Evolutionary conservation across 164 flowering plant genomes (phyloP).

Genomic region (Kalanchoe fedtschenkoi): DNA sequence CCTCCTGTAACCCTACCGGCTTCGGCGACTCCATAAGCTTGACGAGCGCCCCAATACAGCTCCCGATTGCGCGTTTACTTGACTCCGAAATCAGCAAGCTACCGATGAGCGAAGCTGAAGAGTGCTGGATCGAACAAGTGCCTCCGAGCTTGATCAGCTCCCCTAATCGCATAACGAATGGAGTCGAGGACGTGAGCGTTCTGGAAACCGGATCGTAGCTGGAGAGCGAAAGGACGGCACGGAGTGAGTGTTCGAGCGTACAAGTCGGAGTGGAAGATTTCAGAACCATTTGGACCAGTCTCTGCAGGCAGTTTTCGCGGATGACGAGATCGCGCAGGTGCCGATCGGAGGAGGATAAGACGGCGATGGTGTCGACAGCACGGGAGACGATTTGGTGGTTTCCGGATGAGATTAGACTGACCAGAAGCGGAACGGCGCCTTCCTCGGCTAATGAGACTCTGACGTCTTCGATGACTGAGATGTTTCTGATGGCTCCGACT

Average conservation of each 20-base stretch:
- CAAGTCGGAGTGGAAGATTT: conserved; percentile 27
- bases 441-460: conserved; percentile 43
- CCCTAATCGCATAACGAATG: conserved; percentile 34
- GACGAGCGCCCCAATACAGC: conserved; percentile 49
- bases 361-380: conserved; percentile 37
- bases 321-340: conserved; percentile 29
- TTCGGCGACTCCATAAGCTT: conserved; percentile 60
- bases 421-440: conserved; percentile 43
- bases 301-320: conserved; percentile 40
- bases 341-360: conserved; percentile 44
- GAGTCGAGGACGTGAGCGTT: conserved; percentile 31
- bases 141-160: conserved; percentile 46
- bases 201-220: conserved; percentile 16
- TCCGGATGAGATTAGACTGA: conserved; percentile 32
- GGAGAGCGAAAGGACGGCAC: conserved; percentile 40
- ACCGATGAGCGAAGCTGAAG: conserved; percentile 34
- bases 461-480: conserved; percentile 40
- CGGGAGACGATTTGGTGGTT: conserved; percentile 29
- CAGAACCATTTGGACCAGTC: conserved; percentile 35
- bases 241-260: conserved; percentile 41
- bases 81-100: conserved; percentile 38
- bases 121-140: conserved; percentile 30
- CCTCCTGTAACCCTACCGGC: conserved; percentile 54
- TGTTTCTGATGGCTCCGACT: conserved; percentile 50
- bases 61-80: conserved; percentile 36